Evolutionary conservation across 371 early-diverging fungal species (phyloP), one percentile per base, ranked within the genome.

Genomic region (Mortierella sp.): DNA sequence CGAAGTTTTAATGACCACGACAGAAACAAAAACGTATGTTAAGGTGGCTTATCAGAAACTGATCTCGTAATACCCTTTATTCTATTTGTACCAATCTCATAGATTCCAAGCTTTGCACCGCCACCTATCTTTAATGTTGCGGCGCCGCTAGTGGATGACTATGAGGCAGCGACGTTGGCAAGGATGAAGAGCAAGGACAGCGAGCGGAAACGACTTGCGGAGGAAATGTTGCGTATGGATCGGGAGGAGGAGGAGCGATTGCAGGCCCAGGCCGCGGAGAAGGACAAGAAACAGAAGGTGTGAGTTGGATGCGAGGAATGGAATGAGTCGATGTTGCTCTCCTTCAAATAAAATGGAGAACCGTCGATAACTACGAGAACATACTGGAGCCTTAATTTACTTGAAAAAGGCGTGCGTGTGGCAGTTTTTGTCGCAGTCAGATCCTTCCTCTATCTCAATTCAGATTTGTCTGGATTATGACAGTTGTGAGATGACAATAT

Each of bases 201-300:
- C 26, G 86, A 85, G 31, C 76, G 86, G 59, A 85, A 85, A 55
- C 75, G 86, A 34, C 72, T 85, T 8, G 86, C 86, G 14, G 81
- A 85, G 59, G 86, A 85, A 69, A 81, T 85, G 77, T 67, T 81
- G 61, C 61, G 79, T 5, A 51, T 46, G 67, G 86, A 85, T 46
- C 64, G 67, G 51, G 85, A 80, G 37, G 85, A 84, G n/a, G 81
- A 80, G 28, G 86, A 83, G 69, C 76, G 71, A 24, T 70, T 69
- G 5, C 54, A 73, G 57, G 28, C 73, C 69, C 26, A 50, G 31
- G 34, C 26, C n/a, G 75, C 43, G 1, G 50, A 74, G 57, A 55
- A 75, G 59, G 73, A 76, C 5, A 83, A 83, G 74, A 79, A 79
- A 44, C 79, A 59, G 21, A 80, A 73, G 67, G 72, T 51, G 64